These are phyloP conservation scores for Multifurca ochricompacta DNA, from an alignment of 768 basidiomycete species.

Conservation along the genomic window DNA sequence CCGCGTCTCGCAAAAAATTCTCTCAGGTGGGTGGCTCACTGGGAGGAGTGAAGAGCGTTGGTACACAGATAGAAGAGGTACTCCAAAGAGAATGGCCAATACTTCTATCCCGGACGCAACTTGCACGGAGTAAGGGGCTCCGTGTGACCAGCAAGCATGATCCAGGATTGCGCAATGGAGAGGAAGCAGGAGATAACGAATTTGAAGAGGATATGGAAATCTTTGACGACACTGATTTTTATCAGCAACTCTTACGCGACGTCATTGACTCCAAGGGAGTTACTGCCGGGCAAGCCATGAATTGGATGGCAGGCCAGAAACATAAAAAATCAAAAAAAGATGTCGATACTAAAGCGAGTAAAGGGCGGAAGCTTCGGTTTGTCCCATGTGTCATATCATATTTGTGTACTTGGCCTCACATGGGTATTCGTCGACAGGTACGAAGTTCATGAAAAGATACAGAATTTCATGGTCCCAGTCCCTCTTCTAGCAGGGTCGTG, in stretches of 20 bases:
- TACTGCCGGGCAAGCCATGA: slow-evolving; percentile 37
- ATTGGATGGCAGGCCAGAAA: slow-evolving; percentile 60
- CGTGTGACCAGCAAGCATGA: slow-evolving; percentile 31
- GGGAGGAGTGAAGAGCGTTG: slow-evolving; percentile 50
- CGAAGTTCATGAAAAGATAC: slow-evolving; percentile 91
- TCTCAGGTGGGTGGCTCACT: slow-evolving; percentile 34
- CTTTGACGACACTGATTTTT: slow-evolving; percentile 91
- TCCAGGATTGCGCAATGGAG: slow-evolving; percentile 27
- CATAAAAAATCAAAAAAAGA: slow-evolving; percentile 58
- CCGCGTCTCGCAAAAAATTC: slow-evolving; percentile 65
- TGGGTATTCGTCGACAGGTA: slow-evolving; percentile 43
- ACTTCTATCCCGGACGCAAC: slow-evolving; percentile 58
- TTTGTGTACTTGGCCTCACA: background rate
- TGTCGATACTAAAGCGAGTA: slow-evolving; percentile 94
- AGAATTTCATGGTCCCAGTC: slow-evolving; percentile 95
- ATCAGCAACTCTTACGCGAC: slow-evolving; percentile 85
- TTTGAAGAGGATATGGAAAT: slow-evolving; percentile 37
- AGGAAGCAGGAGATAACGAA: slow-evolving; percentile 30
- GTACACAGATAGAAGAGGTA: slow-evolving; percentile 72
- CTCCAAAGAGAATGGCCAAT: slow-evolving; percentile 43
- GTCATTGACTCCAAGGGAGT: slow-evolving; percentile 64
- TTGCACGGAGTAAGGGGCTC: slow-evolving; percentile 41
- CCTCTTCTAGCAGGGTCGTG: slow-evolving; percentile 52
- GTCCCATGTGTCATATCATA: slow-evolving; percentile 22
- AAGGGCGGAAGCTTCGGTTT: slow-evolving; percentile 85